Percentiles rank a stretch among this genome's conserved stretches.
phyloP scores from a whole-genome alignment of 2,329 filamentous ascomycete species.

The Botrytis medusae region DNA sequence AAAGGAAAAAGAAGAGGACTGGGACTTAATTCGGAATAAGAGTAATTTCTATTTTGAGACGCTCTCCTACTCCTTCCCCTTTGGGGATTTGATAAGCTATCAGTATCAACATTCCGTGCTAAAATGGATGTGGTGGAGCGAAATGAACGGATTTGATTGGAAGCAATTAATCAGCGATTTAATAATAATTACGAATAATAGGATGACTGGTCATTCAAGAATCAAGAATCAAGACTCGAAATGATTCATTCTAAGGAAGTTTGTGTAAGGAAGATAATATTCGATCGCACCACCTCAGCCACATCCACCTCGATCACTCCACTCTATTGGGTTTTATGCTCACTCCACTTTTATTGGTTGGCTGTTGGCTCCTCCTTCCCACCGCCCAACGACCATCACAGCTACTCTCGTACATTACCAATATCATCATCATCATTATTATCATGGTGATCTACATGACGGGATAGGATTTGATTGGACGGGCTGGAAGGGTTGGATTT shows the following conservation, averaged over 20 bases:
- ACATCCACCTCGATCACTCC: neutral
- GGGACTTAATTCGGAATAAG: neutral
- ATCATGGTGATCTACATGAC: neutral
- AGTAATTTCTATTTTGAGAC: neutral
- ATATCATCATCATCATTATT: neutral
- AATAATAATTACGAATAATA: neutral
- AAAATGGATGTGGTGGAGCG: neutral
- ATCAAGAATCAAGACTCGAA: neutral
- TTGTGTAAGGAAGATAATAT: neutral
- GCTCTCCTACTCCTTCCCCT: neutral
- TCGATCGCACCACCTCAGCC: neutral
- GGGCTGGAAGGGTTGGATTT: neutral
- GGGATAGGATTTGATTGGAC: neutral
- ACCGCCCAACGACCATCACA: neutral
- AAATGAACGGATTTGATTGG: neutral
- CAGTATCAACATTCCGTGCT: neutral
- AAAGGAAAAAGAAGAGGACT: conserved; percentile 47
- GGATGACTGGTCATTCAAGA: neutral
- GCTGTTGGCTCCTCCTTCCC: neutral
- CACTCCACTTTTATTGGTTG: neutral
- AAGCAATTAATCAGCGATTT: neutral
- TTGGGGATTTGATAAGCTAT: neutral
- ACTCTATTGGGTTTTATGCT: neutral
- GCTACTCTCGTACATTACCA: neutral
- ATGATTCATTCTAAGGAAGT: neutral